phyloP scores from a whole-genome alignment of 441 rosid species.

The Rhodomyrtus psidioides region DNA sequence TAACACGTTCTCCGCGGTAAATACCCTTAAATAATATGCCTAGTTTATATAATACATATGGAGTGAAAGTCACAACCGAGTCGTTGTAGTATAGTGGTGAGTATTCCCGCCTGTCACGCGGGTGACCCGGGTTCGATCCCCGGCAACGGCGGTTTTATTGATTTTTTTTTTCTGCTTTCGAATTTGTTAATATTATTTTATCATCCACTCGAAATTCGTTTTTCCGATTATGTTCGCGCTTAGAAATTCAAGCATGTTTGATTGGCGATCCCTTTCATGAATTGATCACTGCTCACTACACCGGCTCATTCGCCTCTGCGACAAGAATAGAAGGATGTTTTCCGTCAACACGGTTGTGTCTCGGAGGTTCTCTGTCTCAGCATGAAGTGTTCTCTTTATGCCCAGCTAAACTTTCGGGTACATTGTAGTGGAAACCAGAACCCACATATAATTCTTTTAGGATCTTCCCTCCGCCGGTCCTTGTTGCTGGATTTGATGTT shows the following conservation, averaged over 20 bases:
- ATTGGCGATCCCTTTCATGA: neutral
- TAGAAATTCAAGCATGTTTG: neutral
- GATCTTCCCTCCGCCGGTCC: neutral
- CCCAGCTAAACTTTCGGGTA: neutral
- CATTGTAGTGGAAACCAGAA: neutral
- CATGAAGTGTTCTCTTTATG: neutral
- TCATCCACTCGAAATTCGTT: neutral
- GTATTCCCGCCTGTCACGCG: conserved; percentile 12
- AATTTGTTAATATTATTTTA: neutral
- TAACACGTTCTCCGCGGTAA: neutral
- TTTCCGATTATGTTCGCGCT: neutral
- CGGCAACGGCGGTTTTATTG: neutral
- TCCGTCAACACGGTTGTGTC: neutral
- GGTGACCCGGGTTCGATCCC: conserved; percentile 13
- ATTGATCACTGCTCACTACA: neutral
- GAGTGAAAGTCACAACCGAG: fast-evolving
- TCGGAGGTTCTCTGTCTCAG: neutral
- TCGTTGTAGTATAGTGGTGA: conserved; percentile 6
- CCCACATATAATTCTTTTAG: no score
- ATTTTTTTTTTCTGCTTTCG: fast-evolving
- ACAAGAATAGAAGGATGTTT: neutral
- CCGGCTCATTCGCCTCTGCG: neutral
- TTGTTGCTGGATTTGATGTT: neutral
- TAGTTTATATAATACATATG: fast-evolving
- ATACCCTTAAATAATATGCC: fast-evolving